Base-by-base conservation (phyloP, 2,329 filamentous ascomycete species). In the Pezicula rhizophila region DNA sequence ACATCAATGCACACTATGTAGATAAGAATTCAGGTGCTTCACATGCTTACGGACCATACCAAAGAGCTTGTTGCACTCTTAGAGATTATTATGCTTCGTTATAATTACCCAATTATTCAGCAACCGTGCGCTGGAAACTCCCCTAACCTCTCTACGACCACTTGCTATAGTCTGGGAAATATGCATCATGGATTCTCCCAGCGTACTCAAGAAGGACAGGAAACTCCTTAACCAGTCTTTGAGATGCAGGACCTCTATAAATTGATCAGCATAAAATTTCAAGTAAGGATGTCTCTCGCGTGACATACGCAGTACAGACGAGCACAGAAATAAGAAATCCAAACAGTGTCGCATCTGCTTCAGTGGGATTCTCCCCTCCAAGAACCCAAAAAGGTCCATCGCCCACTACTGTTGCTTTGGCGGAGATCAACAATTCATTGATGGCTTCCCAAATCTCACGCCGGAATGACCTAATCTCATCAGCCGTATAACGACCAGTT, bases 321-420 rank as follows among this genome's bases (percentile, higher is more conserved):
- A 84, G 60, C 1, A 66, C 67, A n/a, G 73, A 74, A 12, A 68
- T 65, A 33, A 83, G 64, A 55, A 84, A 83, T 0, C 76, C 80
- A 63, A 77, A 85, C 5, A 85, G 41, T 0, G 68, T 68, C 1
- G 75, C 68, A 60, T 85, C 81, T 1, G 70, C 77, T 55, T 85
- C 80, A 0, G 76, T 79, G 3, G 80, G 79, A 2, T 62, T 55
- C 1, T 70, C 55, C 0, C 76, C 73, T 1, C 78, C 79, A 11
- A 83, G 61, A 1, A 77, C 59, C 80, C 80, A 85, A 55, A 83
- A 84, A 4, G 74, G 72, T 7, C 62, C 57, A 1, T 62, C 57
- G 5, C 26, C 14, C 46, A 42, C 25, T 41, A 53, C 50, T 6
- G 50, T 66, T n/a, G 66, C 61, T 43, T 68, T 68, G 7, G 64